Evolutionary conservation across 371 early-diverging fungal genomes (phyloP).

Genomic region (Parasitella parasitica): DNA sequence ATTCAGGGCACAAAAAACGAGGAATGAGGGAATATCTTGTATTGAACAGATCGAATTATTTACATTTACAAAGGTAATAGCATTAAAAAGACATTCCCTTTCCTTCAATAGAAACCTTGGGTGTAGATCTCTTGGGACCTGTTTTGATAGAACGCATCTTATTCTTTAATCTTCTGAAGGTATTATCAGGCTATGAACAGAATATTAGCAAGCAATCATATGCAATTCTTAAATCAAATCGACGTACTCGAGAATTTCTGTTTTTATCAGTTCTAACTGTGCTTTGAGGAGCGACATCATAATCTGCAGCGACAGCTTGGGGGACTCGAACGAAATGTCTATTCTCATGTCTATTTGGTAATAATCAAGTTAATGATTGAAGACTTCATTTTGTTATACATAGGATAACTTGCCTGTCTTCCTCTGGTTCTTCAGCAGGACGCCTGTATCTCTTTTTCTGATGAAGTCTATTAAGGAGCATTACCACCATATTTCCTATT

Average conservation of each 20-base stretch:
- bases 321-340: slow-evolving; percentile 43
- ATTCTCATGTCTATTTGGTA: background rate
- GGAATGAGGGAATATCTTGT: background rate
- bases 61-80: background rate
- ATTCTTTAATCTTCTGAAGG: slow-evolving; percentile 38
- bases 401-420: slow-evolving; percentile 21
- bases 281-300: slow-evolving; percentile 53
- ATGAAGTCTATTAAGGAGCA: slow-evolving; percentile 16
- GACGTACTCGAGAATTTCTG: slow-evolving; percentile 25
- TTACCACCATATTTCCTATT: background rate
- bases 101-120: slow-evolving; percentile 43
- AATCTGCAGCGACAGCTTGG: slow-evolving; percentile 50
- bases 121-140: slow-evolving; percentile 34
- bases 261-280: slow-evolving; percentile 32
- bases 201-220: background rate
- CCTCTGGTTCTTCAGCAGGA: slow-evolving; percentile 26
- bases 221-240: background rate
- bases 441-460: slow-evolving; percentile 34
- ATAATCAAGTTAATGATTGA: background rate
- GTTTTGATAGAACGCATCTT: slow-evolving; percentile 44
- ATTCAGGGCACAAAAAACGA: background rate
- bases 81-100: slow-evolving; percentile 32
- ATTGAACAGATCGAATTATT: background rate
- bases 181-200: slow-evolving; percentile 25
- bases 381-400: background rate